These are phyloP conservation scores for Trichoderma sp. DNA, from an alignment of 2,329 filamentous ascomycete genomes.

Conservation along the genomic window DNA sequence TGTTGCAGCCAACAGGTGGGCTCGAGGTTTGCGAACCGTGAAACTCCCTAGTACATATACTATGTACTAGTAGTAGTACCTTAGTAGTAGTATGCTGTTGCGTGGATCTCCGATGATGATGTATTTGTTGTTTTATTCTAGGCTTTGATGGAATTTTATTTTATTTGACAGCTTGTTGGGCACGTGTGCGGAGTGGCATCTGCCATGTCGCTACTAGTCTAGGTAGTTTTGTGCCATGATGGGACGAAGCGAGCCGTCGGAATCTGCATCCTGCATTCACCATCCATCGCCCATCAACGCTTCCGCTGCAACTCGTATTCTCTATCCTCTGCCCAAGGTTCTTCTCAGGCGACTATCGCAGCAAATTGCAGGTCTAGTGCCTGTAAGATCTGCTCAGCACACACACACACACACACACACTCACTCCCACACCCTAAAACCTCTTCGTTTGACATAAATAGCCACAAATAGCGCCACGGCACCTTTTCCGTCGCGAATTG, in stretches of 20 bases:
- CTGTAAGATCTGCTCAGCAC: slow-evolving; percentile 2
- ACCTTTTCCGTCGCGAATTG: slow-evolving; percentile 6
- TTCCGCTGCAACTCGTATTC: not conserved
- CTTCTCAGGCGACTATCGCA: too few relatives aligned
- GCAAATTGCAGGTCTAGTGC: not conserved
- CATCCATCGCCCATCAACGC: not conserved
- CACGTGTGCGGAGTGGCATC: not conserved
- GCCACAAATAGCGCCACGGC: not conserved
- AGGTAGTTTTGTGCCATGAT: not conserved
- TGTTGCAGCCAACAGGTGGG: not conserved
- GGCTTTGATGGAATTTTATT: too few relatives aligned
- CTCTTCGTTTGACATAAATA: slow-evolving; percentile 12
- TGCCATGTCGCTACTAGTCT: too few relatives aligned
- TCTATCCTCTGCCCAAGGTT: not conserved
- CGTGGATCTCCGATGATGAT: too few relatives aligned
- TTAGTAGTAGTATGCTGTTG: too few relatives aligned
- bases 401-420: too few relatives aligned
- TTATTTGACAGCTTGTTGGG: not conserved
- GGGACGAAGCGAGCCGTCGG: not conserved
- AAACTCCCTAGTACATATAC: too few relatives aligned
- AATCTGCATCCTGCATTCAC: too few relatives aligned
- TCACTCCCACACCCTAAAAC: slow-evolving; percentile 1
- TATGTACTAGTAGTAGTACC: too few relatives aligned
- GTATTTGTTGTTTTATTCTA: too few relatives aligned
- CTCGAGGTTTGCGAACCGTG: not conserved